Base-by-base conservation (phyloP, 768 basidiomycete genomes). In the Dioszegia aurantiaca region DNA sequence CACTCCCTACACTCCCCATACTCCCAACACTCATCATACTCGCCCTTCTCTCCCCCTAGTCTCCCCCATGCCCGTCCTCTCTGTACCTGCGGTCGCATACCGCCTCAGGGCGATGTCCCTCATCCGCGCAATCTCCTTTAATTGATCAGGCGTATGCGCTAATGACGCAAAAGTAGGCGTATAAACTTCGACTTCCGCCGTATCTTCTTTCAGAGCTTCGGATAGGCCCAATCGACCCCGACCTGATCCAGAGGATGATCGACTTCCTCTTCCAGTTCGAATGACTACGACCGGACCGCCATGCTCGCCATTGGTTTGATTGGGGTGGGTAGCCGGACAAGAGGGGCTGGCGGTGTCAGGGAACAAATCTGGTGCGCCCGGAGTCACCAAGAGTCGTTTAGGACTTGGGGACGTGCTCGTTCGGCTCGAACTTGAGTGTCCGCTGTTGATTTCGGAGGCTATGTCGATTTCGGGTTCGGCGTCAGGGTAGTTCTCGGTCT, bases 91-190 rank as follows among this genome's bases (percentile, higher is more conserved):
- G 14, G 33, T 53, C 23, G 36, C 51, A 40, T 53, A 53, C 24
- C 39, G 14, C 36, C 26, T 53, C 51, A 43, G 27, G 14, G 59
- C 60, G 19, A 51, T 46, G 30, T 63, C 63, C 16, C 61, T 61
- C 54, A 68, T 56, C 45, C 48, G 51, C 26, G 52, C 46, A 48
- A 72, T 69, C 40, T 72, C 68, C 39, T 61, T 65, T 31, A 67
- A 27, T 36, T 72, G 68, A 26, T 59, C 67, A 6, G 65, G 65
- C 2, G 70, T 72, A 60, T 72, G 70, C 4, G 70, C 68, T 14
- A 72, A 42, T 23, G 56, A 59, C 2, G 70, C 65, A 42, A 72
- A 72, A 28, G 65, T 65, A 2, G 70, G 70, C 52, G 56, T 41
- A 31, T 46, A 54, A 24, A 6, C 46, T 30, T 37, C 39, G 14